Percentiles rank a stretch among this genome's conserved stretches.
Conservation (phyloP, 768 basidiomycete genomes). For the Boletellus ananiceps region DNA sequence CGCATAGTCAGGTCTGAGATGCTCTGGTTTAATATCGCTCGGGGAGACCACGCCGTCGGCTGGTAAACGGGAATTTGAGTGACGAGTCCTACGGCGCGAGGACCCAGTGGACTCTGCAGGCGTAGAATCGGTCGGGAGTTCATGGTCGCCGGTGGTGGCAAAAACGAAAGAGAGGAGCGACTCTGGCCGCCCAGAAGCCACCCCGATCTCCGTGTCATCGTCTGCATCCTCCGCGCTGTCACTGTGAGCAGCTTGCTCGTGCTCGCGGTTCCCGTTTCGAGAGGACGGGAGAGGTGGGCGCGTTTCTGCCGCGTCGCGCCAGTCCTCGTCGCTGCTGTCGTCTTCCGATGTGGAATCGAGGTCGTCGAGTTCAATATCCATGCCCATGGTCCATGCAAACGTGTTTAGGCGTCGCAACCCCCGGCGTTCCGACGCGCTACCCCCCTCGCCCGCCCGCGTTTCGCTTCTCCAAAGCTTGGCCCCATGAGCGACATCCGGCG, state of each 20-base stretch:
- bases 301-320: constrained; percentile 10
- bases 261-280: not conserved
- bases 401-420: constrained; percentile 3
- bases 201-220: constrained; percentile 14
- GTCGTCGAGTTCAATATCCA: constrained; percentile 10
- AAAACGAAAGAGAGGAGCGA: constrained; percentile 13
- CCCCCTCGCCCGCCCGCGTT: not conserved
- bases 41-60: constrained; percentile 15
- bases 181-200: not conserved
- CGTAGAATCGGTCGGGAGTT: not conserved
- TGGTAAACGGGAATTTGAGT: constrained; percentile 14
- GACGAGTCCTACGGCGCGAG: constrained; percentile 17
- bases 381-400: constrained; percentile 17
- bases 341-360: constrained; percentile 9
- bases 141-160: not conserved
- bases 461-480: not conserved
- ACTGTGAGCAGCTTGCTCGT: not conserved
- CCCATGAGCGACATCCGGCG: not conserved
- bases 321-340: constrained; percentile 21
- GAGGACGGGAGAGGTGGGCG: not conserved
- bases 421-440: not conserved
- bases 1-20: constrained; percentile 45
- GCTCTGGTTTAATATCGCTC: constrained; percentile 20
- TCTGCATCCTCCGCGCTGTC: not conserved
- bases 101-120: not conserved